A percentile compares a stretch with the other conserved stretches of the same genome.
phyloP scores from a whole-genome alignment of 768 basidiomycete species.

The Rickenella mellea region DNA sequence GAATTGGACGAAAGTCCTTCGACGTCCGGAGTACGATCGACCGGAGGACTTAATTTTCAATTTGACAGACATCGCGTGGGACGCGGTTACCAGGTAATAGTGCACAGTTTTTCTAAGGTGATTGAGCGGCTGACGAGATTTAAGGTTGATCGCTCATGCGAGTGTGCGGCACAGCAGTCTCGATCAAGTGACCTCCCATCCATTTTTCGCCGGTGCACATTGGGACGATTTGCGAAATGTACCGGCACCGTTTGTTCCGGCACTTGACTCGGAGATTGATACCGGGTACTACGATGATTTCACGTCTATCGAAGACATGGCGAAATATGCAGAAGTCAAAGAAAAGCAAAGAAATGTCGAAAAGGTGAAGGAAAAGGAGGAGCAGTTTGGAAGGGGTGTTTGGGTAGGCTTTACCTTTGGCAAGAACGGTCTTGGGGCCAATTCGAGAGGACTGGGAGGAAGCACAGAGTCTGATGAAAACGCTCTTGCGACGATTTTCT shows the following conservation, averaged over 20 bases:
- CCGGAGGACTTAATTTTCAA: slow-evolving; percentile 97
- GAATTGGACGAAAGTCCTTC: slow-evolving; percentile 89
- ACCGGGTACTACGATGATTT: slow-evolving; percentile 95
- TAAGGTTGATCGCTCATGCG: slow-evolving; percentile 80
- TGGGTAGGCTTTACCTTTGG: slow-evolving; percentile 93
- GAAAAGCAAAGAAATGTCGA: slow-evolving; percentile 97
- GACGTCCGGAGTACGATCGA: slow-evolving; percentile 91
- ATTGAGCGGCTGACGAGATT: slow-evolving; percentile 1
- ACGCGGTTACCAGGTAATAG: slow-evolving; percentile 72
- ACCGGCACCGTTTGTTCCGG: slow-evolving; percentile 86
- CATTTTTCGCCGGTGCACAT: slow-evolving; percentile 69
- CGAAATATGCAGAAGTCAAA: slow-evolving; percentile 95
- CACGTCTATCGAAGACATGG: slow-evolving; percentile 86
- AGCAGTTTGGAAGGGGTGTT: slow-evolving; percentile 58
- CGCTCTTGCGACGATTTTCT: slow-evolving; percentile 27
- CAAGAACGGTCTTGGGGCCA: slow-evolving; percentile 67
- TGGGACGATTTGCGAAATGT: slow-evolving; percentile 76
- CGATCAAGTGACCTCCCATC: slow-evolving; percentile 60
- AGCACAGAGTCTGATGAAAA: slow-evolving; percentile 19
- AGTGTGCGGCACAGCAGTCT: slow-evolving; percentile 72
- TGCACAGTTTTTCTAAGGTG: neutral
- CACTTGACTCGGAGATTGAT: slow-evolving; percentile 88
- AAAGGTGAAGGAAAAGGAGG: slow-evolving; percentile 81
- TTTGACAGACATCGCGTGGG: slow-evolving; percentile 88
- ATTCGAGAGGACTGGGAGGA: slow-evolving; percentile 23